Evolutionary conservation across 1,139 yeast genomes (phyloP).

Genomic region (Suhomyces bribrorum): DNA sequence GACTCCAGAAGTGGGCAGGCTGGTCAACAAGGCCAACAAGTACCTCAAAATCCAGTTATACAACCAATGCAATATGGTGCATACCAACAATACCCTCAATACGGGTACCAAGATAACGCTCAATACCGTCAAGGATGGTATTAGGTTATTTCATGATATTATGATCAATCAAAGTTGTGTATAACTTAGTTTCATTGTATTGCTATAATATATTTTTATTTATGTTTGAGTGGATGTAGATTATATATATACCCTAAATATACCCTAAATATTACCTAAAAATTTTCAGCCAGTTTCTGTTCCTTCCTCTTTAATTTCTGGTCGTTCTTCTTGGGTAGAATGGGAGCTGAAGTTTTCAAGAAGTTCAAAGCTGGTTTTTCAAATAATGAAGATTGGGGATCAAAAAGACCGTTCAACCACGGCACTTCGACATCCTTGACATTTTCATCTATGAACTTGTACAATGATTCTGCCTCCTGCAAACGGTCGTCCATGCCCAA

Average conservation of each 20-base stretch:
- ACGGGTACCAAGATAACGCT: constrained; percentile 47
- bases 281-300: no score
- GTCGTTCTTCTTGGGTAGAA: constrained; percentile 26
- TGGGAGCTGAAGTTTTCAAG: constrained; percentile 44
- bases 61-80: constrained; percentile 47
- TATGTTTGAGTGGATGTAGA: not conserved
- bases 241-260: no score
- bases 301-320: constrained; percentile 22
- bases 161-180: not conserved
- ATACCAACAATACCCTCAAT: constrained; percentile 54
- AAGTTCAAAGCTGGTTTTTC: constrained; percentile 39
- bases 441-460: constrained; percentile 29
- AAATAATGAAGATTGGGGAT: constrained; percentile 19
- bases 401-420: constrained; percentile 42
- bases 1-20: constrained; percentile 19
- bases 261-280: no score
- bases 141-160: constrained; percentile 7
- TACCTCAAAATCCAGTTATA: constrained; percentile 30
- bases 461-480: constrained; percentile 31
- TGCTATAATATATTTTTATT: not conserved
- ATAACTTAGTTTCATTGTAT: not conserved
- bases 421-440: constrained; percentile 45
- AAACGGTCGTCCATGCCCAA: constrained; percentile 29
- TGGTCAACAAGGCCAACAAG: constrained; percentile 26
- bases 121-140: constrained; percentile 36